Evolutionary conservation across 225 moss, liverwort and hornwort species (phyloP).

Genomic region (Bryoerythrophyllum caledonicum): DNA sequence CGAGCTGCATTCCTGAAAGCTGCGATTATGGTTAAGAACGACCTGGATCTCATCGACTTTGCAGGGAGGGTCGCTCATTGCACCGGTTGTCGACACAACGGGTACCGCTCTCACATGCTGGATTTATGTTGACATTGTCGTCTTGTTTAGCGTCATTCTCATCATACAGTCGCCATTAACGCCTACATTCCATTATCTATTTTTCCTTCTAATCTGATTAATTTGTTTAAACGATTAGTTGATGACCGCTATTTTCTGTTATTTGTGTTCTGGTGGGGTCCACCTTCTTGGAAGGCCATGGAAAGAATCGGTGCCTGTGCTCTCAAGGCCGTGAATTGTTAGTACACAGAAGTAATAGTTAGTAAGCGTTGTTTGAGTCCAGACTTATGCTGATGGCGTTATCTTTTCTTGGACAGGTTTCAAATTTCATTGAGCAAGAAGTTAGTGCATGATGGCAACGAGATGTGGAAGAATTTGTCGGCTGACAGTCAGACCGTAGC

Average conservation of each 20-base stretch:
- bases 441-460: slow-evolving; percentile 61
- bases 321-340: background rate
- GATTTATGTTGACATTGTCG: slow-evolving; percentile 12
- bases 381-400: slow-evolving; percentile 15
- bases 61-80: slow-evolving; percentile 78
- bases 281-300: slow-evolving; percentile 14
- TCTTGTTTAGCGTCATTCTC: slow-evolving; percentile 16
- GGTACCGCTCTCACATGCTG: slow-evolving; percentile 42
- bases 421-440: slow-evolving; percentile 76
- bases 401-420: slow-evolving; percentile 44
- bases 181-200: background rate
- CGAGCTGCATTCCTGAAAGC: slow-evolving; percentile 77
- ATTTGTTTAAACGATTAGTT: background rate
- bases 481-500: slow-evolving; percentile 50
- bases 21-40: slow-evolving; percentile 64
- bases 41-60: slow-evolving; percentile 78
- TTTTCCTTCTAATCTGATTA: background rate
- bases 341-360: background rate
- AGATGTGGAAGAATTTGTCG: slow-evolving; percentile 65
- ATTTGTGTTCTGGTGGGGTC: slow-evolving; percentile 4
- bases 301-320: slow-evolving; percentile 16
- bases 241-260: slow-evolving; percentile 18
- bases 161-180: slow-evolving; percentile 15
- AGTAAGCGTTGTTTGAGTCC: slow-evolving; percentile 10
- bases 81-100: slow-evolving; percentile 96